Evolutionary conservation across 139 green algal genomes (phyloP).

Genomic region (Tetraselmis striata): DNA sequence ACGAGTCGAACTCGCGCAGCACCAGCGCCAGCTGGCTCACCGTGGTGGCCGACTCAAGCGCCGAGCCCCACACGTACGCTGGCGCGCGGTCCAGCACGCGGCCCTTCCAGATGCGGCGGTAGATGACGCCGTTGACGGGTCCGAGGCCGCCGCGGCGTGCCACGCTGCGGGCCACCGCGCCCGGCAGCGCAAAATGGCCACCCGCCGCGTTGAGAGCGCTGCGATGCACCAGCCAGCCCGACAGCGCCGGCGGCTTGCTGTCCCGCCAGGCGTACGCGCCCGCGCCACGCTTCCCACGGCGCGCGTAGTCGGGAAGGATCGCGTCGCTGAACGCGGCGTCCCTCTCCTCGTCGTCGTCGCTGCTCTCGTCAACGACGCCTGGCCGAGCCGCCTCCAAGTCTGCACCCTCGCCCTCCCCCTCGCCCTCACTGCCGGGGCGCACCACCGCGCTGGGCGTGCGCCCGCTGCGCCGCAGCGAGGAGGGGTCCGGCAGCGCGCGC

Average conservation of each 20-base stretch:
- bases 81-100: background rate
- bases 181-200: background rate
- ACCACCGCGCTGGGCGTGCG: background rate
- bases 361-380: background rate
- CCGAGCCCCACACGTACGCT: conserved; percentile 21
- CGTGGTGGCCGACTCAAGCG: conserved; percentile 20
- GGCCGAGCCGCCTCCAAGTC: no score
- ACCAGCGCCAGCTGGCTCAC: conserved; percentile 31
- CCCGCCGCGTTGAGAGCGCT: background rate
- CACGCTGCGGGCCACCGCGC: background rate
- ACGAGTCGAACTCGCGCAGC: conserved; percentile 35
- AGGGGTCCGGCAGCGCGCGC: background rate
- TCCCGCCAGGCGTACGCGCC: background rate
- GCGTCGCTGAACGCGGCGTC: background rate
- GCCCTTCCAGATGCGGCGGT: background rate
- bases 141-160: background rate
- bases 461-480: background rate
- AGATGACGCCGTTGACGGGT: background rate
- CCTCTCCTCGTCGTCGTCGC: background rate
- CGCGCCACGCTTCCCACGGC: background rate
- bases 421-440: background rate
- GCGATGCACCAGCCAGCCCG: background rate
- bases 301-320: background rate
- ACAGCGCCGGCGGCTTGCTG: background rate
- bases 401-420: background rate